phyloP scores from a whole-genome alignment of 257 asterid genomes.

The Solanum tarapatanum region DNA sequence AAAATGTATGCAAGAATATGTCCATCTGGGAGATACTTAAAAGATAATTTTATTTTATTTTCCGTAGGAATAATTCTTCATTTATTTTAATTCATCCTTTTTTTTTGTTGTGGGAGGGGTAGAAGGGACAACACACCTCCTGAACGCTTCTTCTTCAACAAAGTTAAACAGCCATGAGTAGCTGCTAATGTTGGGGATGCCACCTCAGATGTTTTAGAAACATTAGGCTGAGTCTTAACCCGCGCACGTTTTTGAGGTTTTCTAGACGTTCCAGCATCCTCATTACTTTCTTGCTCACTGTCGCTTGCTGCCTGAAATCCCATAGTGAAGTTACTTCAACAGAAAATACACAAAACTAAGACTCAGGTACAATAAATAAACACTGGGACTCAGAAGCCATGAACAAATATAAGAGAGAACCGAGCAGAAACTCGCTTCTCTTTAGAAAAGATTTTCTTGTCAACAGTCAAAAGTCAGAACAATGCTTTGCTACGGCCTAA shows the following conservation, averaged over 20 bases:
- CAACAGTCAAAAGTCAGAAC: background rate
- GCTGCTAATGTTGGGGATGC: slow-evolving; percentile 36
- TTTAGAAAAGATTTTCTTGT: background rate
- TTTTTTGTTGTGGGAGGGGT: background rate
- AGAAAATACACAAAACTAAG: background rate
- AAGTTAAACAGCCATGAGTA: slow-evolving; percentile 40
- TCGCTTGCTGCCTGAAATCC: slow-evolving; percentile 68
- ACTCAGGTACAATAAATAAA: background rate
- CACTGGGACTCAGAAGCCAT: background rate
- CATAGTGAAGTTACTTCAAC: slow-evolving; percentile 13
- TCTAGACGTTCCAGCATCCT: slow-evolving; percentile 61
- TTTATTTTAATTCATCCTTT: background rate
- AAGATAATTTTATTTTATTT: background rate
- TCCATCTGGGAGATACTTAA: background rate
- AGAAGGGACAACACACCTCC: slow-evolving; percentile 47
- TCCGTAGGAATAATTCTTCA: background rate
- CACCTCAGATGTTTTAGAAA: slow-evolving; percentile 38
- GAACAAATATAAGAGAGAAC: background rate
- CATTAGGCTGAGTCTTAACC: slow-evolving; percentile 43
- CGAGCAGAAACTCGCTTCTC: background rate
- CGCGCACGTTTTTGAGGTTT: slow-evolving; percentile 70
- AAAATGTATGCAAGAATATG: background rate
- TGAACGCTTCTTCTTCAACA: slow-evolving; percentile 73
- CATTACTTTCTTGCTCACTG: slow-evolving; percentile 83
- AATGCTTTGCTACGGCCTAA: background rate